Base-by-base conservation (phyloP, 1,284 basidiomycete genomes). In the Thecaphora frezii region DNA sequence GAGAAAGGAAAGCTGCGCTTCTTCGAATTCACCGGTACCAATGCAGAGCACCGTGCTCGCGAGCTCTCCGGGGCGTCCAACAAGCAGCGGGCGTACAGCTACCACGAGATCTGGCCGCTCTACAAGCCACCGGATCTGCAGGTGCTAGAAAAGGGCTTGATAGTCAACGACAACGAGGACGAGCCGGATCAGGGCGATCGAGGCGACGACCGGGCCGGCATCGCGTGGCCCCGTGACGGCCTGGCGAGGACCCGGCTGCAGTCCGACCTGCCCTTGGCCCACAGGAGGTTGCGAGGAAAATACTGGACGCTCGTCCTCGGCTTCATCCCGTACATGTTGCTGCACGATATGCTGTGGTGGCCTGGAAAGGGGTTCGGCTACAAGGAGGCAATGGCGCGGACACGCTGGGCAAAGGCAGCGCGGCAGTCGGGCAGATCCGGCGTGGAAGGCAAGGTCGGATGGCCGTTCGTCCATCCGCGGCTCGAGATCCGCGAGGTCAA, bases 1-100 rank as follows among this genome's bases (percentile, higher is more conserved):
- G 85, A 76, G 33, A 85, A 83, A 38, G 45, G n/a, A 10, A 38
- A 38, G 33, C 33, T 36, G 33, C 33, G 33, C 33, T 12, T 4
- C 33, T 36, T 8, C 16, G 3, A 9, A 3, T 36, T 4, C 10
- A 7, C 4, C 13, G 33, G 33, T 16, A 36, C 33, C 8, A 36
- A 36, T 16, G 33, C 33, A 9, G 33, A 36, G 33, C 33, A 36
- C 33, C 5, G 13, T 3, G 33, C 33, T 16, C 12, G 33, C 5
- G 5, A 4, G 33, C 33, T 30, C 28, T 8, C 12, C 12, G 13
- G 33, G 3, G 13, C 33, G 10, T 7, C 33, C 12, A 36, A 14
- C 33, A 36, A 36, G 13, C 39, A 41, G n/a, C 9, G 39, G 19
- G 39, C 39, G 19, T 41, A 41, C 19, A 41, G 22, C 22, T 41